These are phyloP conservation scores for Ustilago cynodontis DNA, from an alignment of 1,284 basidiomycete species.

Conservation along the genomic window DNA sequence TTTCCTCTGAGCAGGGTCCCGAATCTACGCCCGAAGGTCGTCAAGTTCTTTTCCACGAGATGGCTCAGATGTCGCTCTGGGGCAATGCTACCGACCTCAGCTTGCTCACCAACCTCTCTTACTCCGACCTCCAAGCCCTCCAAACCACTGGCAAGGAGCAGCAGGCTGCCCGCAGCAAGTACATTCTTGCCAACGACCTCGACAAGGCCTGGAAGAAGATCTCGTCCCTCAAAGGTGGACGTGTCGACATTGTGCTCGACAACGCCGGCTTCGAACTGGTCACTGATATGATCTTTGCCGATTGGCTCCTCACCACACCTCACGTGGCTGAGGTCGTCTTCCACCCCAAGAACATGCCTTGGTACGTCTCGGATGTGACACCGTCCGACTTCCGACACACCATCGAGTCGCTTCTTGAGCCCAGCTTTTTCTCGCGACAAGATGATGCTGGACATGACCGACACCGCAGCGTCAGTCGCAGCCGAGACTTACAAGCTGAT, in stretches of 20 bases:
- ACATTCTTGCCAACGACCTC: conserved; percentile 88
- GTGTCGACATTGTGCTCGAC: conserved; percentile 90
- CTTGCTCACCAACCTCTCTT: conserved; percentile 81
- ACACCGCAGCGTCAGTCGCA: conserved; percentile 47
- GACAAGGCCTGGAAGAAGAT: conserved; percentile 81
- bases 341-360: conserved; percentile 69
- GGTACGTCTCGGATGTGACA: conserved; percentile 67
- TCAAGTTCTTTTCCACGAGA: conserved; percentile 80
- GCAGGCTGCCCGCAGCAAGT: conserved; percentile 72
- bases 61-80: conserved; percentile 88
- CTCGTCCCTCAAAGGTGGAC: conserved; percentile 74
- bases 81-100: conserved; percentile 77
- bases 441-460: conserved; percentile 37
- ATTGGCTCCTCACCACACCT: conserved; percentile 75
- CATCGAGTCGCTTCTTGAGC: conserved; percentile 72
- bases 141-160: conserved; percentile 80
- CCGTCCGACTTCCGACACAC: conserved; percentile 68
- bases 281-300: conserved; percentile 93
- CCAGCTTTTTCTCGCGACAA: conserved; percentile 73
- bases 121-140: conserved; percentile 82
- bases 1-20: conserved; percentile 32
- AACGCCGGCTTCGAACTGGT: conserved; percentile 94
- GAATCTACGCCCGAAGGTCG: conserved; percentile 51
- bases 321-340: conserved; percentile 64
- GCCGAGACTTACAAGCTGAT: conserved; percentile 48